These are phyloP conservation scores for Saccharomyces hybrid DNA, from an alignment of 1,139 yeast genomes.

Conservation along the genomic window DNA sequence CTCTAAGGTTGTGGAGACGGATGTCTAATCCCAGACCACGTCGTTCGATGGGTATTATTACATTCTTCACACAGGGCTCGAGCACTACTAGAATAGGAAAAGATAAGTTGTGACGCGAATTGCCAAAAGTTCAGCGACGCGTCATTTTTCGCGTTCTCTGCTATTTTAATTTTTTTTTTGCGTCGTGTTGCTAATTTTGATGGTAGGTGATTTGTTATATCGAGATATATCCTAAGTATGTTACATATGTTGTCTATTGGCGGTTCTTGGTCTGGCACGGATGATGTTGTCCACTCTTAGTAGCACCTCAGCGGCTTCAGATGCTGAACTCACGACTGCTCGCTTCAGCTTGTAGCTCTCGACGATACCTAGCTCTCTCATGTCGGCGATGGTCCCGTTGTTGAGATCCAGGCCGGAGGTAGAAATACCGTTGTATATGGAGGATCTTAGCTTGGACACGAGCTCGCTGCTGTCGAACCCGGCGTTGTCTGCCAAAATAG, in stretches of 20 bases:
- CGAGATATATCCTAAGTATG: slow-evolving; percentile 4
- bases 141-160: not conserved
- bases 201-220: not conserved
- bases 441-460: slow-evolving; percentile 83
- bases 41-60: not conserved
- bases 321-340: slow-evolving; percentile 93
- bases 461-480: slow-evolving; percentile 93
- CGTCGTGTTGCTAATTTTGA: not conserved
- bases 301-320: slow-evolving; percentile 95
- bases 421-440: slow-evolving; percentile 86
- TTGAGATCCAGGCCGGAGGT: slow-evolving; percentile 88
- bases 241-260: slow-evolving; percentile 53
- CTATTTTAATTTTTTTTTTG: not conserved
- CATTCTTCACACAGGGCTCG: not conserved
- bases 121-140: not conserved
- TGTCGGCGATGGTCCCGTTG: slow-evolving; percentile 78
- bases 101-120: not conserved
- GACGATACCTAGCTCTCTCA: slow-evolving; percentile 88
- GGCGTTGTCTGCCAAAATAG: slow-evolving; percentile 93
- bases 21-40: not conserved
- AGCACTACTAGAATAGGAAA: not conserved
- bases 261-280: slow-evolving; percentile 95
- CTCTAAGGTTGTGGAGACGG: not conserved
- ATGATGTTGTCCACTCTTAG: slow-evolving; percentile 93
- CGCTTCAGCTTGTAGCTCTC: slow-evolving; percentile 87